Base-by-base conservation (phyloP, 148 eudicot species). In the Suaeda aralocaspica region DNA sequence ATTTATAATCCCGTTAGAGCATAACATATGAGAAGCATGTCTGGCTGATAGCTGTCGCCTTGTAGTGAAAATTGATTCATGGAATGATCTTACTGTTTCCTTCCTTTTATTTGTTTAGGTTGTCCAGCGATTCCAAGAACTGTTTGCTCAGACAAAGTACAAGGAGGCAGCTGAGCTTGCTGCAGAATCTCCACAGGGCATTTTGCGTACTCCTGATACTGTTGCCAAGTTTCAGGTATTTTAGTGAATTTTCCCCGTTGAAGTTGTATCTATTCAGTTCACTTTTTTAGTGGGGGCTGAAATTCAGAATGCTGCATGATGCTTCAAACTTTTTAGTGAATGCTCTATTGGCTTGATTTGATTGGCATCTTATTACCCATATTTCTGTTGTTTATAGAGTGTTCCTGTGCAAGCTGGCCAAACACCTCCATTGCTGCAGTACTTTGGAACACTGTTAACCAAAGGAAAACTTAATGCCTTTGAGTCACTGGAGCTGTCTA, bases 101-200 rank as follows among this genome's bases (percentile, higher is more conserved):
- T 2, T 33, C 45, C 31, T 11, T 30, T 4, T 50, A 10, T 49
- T 76, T 59, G 14, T 44, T 77, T 83, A 92, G 98, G 98, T 92
- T 81, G 96, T 90, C 76, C 98, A 92, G 81, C 92, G 98, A 21
- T 92, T 92, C 73, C 98, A 92, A 78, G 98, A 92, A 75, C 76
- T 92, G 72, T 92, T 92, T 84, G 96, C 98, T 73, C 96, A 92
- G 81, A 92, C 96, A 41, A 92, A 92, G 84, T 92, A 92, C 64
- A 92, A 92, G 68, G 98, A 92, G 80, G 98, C 98, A 77, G 98
- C 98, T 70, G 98, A 90, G 80, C 98, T 92, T 83, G 98, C 98
- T 75, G 98, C 98, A 21, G 98, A 92, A 78, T 90, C 98, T 83
- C 98, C 98, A 12, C 98, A 90, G 78, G 96, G 98, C 49, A 88